Conservation (phyloP, 306 rosid genomes). For the Vicia faba region DNA sequence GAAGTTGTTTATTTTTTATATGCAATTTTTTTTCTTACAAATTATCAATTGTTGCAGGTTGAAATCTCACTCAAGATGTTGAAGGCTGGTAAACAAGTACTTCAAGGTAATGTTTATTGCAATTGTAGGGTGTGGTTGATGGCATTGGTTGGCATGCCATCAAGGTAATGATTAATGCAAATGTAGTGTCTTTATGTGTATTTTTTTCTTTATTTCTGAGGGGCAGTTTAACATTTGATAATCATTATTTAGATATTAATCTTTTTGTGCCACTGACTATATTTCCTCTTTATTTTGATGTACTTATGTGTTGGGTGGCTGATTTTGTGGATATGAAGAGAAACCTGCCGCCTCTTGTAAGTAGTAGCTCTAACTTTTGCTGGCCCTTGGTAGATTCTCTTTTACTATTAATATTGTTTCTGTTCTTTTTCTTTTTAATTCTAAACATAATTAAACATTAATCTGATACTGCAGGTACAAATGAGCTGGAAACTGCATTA, state of each 20-base stretch:
- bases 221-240: neutral
- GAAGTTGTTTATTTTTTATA: constrained; percentile 7
- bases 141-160: neutral
- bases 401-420: too few species aligned
- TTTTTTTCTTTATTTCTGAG: constrained; percentile 2
- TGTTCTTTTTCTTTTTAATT: neutral
- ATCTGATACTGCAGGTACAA: constrained; percentile 58
- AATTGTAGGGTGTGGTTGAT: neutral
- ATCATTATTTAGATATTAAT: neutral
- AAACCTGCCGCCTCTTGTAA: constrained; percentile 94
- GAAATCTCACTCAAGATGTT: constrained; percentile 73
- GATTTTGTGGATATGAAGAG: constrained; percentile 69
- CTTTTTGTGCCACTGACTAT: constrained; percentile 39
- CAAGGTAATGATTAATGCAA: constrained; percentile 61
- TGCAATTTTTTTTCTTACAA: neutral
- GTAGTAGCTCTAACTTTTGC: constrained; percentile 40
- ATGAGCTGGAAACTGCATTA: constrained; percentile 76
- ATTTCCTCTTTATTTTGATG: constrained; percentile 37
- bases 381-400: constrained; percentile 4
- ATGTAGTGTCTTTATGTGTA: neutral
- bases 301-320: constrained; percentile 44
- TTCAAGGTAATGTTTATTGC: constrained; percentile 67
- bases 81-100: constrained; percentile 90
- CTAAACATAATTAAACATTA: constrained; percentile 13
- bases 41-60: constrained; percentile 54